A percentile compares a stretch with the other conserved stretches of the same genome.
These are phyloP conservation scores for Colletotrichum horii DNA, from an alignment of 2,329 filamentous ascomycete species.

Conservation along the genomic window DNA sequence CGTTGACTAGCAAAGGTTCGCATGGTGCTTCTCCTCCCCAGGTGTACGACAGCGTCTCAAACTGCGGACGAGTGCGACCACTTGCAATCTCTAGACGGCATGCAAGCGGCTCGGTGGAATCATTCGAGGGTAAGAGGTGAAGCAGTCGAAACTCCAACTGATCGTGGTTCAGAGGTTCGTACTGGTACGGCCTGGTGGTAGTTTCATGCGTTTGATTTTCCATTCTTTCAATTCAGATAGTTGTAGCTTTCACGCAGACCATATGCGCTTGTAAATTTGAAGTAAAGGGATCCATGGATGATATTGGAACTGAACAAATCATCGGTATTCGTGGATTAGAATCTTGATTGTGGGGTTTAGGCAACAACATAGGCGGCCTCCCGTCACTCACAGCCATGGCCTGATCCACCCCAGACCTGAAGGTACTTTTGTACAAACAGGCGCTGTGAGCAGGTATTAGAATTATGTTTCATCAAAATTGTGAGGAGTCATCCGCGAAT, in stretches of 20 bases:
- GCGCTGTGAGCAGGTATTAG: no score
- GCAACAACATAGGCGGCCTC: neutral
- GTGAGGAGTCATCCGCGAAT: neutral
- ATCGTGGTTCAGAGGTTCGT: neutral
- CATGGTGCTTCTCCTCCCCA: conserved; percentile 33
- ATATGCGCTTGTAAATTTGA: neutral
- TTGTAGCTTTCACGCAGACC: neutral
- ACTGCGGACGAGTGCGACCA: neutral
- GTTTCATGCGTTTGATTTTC: neutral
- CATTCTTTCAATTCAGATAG: neutral
- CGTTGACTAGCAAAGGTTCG: neutral
- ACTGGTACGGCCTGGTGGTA: neutral
- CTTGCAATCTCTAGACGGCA: neutral
- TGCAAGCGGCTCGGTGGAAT: neutral
- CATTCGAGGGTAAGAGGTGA: neutral
- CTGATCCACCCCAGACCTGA: neutral
- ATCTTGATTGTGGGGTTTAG: neutral
- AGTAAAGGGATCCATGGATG: no score
- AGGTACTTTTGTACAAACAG: neutral
- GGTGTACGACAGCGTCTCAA: conserved; percentile 40
- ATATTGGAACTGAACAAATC: neutral
- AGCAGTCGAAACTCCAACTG: neutral
- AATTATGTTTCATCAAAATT: no score
- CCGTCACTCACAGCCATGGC: neutral
- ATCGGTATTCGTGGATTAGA: neutral